These are phyloP conservation scores for Chlorella sp. DNA, from an alignment of 139 green algal species.

Conservation along the genomic window DNA sequence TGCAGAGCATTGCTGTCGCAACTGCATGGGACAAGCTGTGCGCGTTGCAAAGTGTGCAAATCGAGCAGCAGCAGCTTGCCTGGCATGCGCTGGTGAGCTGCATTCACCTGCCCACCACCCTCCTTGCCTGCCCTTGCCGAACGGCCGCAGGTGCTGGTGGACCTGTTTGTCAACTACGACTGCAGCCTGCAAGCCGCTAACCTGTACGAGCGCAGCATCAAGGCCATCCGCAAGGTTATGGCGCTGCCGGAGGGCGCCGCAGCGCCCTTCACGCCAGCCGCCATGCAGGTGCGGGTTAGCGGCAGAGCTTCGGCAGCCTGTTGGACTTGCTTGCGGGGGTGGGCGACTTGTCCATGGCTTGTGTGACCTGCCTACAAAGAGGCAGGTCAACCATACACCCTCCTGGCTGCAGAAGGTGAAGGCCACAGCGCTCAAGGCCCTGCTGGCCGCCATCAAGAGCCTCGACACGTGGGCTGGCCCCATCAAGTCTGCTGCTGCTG, in stretches of 20 bases:
- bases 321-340: constrained; percentile 20
- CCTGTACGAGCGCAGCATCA: constrained; percentile 89
- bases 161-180: constrained; percentile 94
- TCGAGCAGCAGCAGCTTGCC: not conserved
- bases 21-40: not conserved
- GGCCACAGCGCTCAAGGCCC: constrained; percentile 33
- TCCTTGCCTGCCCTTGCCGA: not conserved
- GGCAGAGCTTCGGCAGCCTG: no score
- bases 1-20: no score
- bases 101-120: not conserved
- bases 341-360: not conserved
- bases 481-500: constrained; percentile 49
- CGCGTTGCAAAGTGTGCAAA: not conserved
- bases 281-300: constrained; percentile 68
- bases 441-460: constrained; percentile 62
- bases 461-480: constrained; percentile 80
- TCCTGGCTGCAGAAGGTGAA: constrained; percentile 3
- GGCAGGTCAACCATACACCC: no score
- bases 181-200: constrained; percentile 84
- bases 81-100: not conserved
- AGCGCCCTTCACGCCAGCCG: not conserved
- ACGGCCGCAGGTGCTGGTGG: constrained; percentile 5
- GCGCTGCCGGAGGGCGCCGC: not conserved
- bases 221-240: constrained; percentile 74
- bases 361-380: not conserved